Percentiles rank a stretch among this genome's conserved stretches.
These are phyloP conservation scores for Melaleuca alternifolia DNA, from an alignment of 345 rosid genomes.

Conservation along the genomic window DNA sequence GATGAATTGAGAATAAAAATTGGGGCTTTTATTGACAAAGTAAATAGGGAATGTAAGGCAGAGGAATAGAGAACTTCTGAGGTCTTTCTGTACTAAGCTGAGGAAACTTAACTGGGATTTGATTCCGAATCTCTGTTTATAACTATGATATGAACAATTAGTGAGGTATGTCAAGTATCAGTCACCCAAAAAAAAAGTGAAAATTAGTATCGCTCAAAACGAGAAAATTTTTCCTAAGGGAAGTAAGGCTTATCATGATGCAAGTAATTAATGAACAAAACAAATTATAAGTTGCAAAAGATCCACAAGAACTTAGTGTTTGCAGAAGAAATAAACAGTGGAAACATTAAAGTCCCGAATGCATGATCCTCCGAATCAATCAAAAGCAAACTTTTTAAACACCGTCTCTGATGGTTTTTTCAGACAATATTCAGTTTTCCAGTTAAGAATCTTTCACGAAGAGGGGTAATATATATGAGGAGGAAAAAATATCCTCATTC, in stretches of 20 bases:
- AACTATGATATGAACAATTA: neutral
- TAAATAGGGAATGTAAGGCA: constrained; percentile 44
- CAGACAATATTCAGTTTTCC: neutral
- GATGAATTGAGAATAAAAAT: constrained; percentile 44
- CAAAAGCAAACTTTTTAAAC: neutral
- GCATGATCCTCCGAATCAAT: neutral
- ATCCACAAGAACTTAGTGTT: neutral
- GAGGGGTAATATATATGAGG: neutral
- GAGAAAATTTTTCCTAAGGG: neutral
- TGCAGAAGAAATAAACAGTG: neutral
- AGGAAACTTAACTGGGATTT: neutral
- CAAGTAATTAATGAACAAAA: neutral
- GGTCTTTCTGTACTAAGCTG: neutral
- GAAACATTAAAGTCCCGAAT: neutral
- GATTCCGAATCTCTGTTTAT: neutral
- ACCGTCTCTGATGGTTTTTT: neutral
- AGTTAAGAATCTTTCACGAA: neutral
- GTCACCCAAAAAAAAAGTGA: neutral
- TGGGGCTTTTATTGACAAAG: constrained; percentile 52
- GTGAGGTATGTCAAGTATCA: neutral
- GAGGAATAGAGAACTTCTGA: constrained; percentile 18
- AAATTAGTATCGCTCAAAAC: neutral
- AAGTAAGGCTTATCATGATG: neutral
- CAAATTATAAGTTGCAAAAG: neutral
- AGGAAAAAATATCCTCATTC: neutral